Base-by-base conservation (phyloP, 139 green algal genomes). In the Chlorella sp. region DNA sequence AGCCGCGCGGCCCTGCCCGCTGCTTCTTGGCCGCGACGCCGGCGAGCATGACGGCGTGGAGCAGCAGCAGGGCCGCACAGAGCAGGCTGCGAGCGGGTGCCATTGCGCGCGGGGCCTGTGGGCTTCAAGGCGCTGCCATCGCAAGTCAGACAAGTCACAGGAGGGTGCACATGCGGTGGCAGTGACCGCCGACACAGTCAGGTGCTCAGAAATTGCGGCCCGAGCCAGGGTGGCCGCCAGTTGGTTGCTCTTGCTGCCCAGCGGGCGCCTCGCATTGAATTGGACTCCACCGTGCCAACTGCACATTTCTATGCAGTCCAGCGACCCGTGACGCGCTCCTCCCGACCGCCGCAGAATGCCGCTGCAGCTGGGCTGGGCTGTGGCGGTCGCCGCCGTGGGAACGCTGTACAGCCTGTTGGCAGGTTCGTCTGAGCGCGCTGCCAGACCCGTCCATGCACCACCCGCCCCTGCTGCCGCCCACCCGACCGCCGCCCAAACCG, bases 281-380 rank as follows among this genome's bases (percentile, higher is more conserved):
- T 60, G 51, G 13, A 24, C 13, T 24, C 51, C 11, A 60, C 51
- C 22, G 9, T 26, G 9, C 24, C 51, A 3, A 26, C 13, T 24
- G 13, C 9, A 2, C 11, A 11, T 26, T 60, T 60, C 14, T 16
- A 60, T 60, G 13, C 51, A 16, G 9, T 60, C 51, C 2, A 3
- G 13, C 51, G 16, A 24, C 16, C 51, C 14, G 51, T 60, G 14
- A 24, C 22, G 11, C 51, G 22, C 11, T 2, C 9, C 51, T 60
- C 51, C 51, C 51, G 11, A 20, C 51, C 11, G 51, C 51, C 32
- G 19, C 72, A n/a, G 24, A 11, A 83, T 83, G 77, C 41, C 77
- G 60, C 54, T 83, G 41, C 9, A 32, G 6, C 9, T 86, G 41
- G 86, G 73, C 54, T 89, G 86, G 86, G 67, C 83, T 3, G 73